Evolutionary conservation across 495 filamentous ascomycete genomes (phyloP), one percentile per base, ranked within the genome.

Genomic region (Tetracladium marchalianum): DNA sequence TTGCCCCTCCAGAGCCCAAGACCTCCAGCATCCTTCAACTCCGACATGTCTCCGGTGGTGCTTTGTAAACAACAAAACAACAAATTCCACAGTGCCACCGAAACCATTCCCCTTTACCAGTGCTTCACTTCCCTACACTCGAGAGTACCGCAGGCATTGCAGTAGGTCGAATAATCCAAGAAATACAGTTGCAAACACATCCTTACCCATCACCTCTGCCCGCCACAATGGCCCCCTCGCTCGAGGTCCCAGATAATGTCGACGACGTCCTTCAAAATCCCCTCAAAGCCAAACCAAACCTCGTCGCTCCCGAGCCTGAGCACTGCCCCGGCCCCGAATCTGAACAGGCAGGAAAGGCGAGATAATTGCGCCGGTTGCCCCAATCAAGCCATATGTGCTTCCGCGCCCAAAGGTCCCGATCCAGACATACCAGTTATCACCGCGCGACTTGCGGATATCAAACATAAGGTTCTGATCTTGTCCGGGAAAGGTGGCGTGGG

Each of bases 401-500:
- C 88, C 1, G 82, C 89, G 1, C 92, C 93, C 22, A 97, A 95
- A 64, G 92, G 90, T 2, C 90, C 93, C 11, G 92, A 98, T 61
- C 92, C 90, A 0, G 93, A 97, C 62, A 80, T 97, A 44, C 81
- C 88, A 0, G 60, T 88, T 48, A 95, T 98, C 55, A 81, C 87
- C 16, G 73, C 81, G 37, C 88, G 89, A 1, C 80, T 98, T 11
- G 73, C 86, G 8, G 73, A 75, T 44, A 80, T 98, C 46, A 72
- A 75, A 41, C 90, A 96, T 70, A 97, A 97, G 65, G 81, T 97
- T 50, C 74, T 98, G 22, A 76, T 97, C 9, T 73, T 97, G 9
- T 88, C 83, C 36, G 92, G 92, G 55, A 98, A 98, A 71, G 92
- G 92, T 51, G 92, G 92, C 49, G 92, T 98, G 2, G 92, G 92